phyloP scores from a whole-genome alignment of 176 grass and related monocot genomes.

The Aegilops tauschii region DNA sequence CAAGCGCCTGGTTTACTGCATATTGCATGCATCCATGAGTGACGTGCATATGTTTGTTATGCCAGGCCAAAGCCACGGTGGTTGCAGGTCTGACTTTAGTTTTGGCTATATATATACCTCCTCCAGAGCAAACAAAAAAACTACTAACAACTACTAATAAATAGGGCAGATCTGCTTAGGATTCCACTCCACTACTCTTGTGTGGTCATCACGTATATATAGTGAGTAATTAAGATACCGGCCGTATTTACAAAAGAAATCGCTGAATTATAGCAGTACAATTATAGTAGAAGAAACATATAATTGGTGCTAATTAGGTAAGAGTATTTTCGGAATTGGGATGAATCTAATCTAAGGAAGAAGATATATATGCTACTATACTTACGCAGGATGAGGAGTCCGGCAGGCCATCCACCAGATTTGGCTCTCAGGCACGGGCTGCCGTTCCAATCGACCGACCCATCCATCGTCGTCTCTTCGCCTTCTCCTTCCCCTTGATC shows the following conservation, averaged over 20 bases:
- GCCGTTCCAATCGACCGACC: conserved; percentile 53
- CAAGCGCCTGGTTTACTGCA: conserved; percentile 68
- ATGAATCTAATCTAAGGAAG: background rate
- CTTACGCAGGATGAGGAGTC: conserved; percentile 54
- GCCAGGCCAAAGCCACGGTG: too few species aligned
- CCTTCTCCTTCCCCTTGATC: background rate
- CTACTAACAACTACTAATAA: background rate
- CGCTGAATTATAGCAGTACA: background rate
- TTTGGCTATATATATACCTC: background rate
- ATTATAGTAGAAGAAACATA: background rate
- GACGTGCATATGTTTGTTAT: too few species aligned
- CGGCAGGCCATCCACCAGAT: conserved; percentile 50
- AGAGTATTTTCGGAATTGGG: background rate
- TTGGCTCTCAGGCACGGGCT: conserved; percentile 29
- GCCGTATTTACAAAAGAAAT: background rate
- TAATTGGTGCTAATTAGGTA: background rate
- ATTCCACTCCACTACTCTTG: too few species aligned
- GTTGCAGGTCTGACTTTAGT: background rate
- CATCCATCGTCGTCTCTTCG: conserved; percentile 28
- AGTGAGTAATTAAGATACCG: too few species aligned
- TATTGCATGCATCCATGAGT: background rate
- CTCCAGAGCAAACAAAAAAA: background rate
- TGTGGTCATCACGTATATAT: too few species aligned
- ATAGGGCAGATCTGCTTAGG: background rate
- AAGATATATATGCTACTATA: background rate